Base-by-base conservation (phyloP, 1,139 yeast genomes). In the Blastobotrys raffinosifermentans region DNA sequence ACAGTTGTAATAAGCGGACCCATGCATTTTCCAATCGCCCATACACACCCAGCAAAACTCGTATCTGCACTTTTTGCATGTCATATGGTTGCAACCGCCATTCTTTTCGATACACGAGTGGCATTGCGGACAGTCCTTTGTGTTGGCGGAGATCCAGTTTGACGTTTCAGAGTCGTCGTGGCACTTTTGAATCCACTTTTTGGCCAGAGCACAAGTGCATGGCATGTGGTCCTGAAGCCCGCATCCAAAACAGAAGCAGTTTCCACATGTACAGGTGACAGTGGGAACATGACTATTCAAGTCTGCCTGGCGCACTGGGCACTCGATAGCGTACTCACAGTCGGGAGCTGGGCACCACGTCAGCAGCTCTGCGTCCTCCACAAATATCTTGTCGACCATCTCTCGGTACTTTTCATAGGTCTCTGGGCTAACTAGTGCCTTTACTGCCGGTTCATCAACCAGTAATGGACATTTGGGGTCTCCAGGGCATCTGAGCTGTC, bases 51-150 rank as follows among this genome's bases (percentile, higher is more conserved):
- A 91, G 58, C 99, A 91, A 57, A 87, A 91, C 54, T 89, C 85
- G 55, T 75, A 64, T 9, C 60, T 58, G 59, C 99, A 91, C 45
- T 78, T 80, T 4, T 74, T 67, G 58, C 99, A 91, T 0, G 78
- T 73, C 96, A 91, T 89, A 62, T 91, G 98, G 61, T 91, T 89
- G 61, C 97, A 91, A 0, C 97, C 97, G 20, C 96, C 97, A 55
- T 81, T 82, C 55, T 89, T 83, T 53, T 84, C 75, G 35, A 72
- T 72, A n/a, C 69, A 60, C 0, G 79, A 57, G 15, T 58, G 61
- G 59, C 91, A 80, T 46, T 70, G 66, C 2, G 93, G 89, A 56
- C 98, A 91, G 35, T 75, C 74, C 51, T 86, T 82, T 2, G 98
- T 87, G 57, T 91, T 80, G 2, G 85, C 80, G n/a, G 77, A 71